Conservation (phyloP, 2,329 filamentous ascomycete genomes). For the Fusarium chuoi region DNA sequence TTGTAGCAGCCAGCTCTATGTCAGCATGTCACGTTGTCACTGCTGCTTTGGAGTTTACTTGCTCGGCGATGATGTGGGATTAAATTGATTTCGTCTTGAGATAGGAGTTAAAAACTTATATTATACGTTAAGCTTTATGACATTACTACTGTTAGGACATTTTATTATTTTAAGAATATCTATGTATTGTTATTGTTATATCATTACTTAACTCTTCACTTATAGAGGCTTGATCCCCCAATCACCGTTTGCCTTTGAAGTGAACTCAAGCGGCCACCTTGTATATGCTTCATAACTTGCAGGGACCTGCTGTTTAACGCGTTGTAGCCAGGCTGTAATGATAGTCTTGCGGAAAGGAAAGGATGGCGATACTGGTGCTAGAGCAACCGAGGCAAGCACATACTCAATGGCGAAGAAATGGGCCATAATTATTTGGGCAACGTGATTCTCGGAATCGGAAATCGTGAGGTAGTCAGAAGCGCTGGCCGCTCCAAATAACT, state of each 20-base stretch:
- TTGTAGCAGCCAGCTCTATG: too few species aligned
- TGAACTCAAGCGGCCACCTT: not conserved
- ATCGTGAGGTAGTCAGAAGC: not conserved
- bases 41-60: too few species aligned
- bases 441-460: not conserved
- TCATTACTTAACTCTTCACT: too few species aligned
- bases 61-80: too few species aligned
- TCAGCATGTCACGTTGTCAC: too few species aligned
- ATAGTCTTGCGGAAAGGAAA: not conserved
- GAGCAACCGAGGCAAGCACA: not conserved
- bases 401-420: not conserved
- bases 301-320: not conserved
- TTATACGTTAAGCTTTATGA: too few species aligned
- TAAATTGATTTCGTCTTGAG: too few species aligned
- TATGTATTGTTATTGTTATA: too few species aligned
- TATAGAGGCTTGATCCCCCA: not conserved
- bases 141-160: too few species aligned
- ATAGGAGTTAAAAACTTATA: too few species aligned
- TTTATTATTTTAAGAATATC: too few species aligned
- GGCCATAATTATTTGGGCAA: rapidly evolving
- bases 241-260: not conserved
- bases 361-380: not conserved
- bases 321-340: not conserved
- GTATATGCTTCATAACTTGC: not conserved
- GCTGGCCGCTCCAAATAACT: not conserved